These are phyloP conservation scores for Xylariaceae sp. DNA, from an alignment of 2,329 filamentous ascomycete species.

Conservation along the genomic window DNA sequence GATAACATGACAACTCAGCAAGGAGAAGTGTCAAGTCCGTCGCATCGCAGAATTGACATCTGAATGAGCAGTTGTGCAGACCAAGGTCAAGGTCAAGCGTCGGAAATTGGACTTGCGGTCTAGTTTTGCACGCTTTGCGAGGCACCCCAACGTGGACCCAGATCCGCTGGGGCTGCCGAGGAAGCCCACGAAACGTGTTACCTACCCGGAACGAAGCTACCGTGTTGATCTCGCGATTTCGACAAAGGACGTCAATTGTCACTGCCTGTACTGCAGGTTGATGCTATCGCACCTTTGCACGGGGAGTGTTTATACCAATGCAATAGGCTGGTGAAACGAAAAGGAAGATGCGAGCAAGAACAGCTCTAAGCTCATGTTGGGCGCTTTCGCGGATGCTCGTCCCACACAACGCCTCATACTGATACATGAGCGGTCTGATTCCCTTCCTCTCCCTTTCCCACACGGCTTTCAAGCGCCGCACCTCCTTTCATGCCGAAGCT, in stretches of 20 bases:
- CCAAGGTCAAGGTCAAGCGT: slow-evolving; percentile 6
- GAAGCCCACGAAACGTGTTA: slow-evolving; percentile 3
- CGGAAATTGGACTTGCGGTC: slow-evolving; percentile 11
- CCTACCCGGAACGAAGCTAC: slow-evolving; percentile 2
- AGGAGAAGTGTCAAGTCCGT: slow-evolving; percentile 6
- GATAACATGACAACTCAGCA: slow-evolving; percentile 7
- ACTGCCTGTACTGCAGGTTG: background rate
- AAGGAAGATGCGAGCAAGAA: background rate
- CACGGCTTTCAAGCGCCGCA: background rate
- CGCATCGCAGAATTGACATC: slow-evolving; percentile 11
- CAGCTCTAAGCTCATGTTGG: background rate
- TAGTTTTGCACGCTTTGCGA: slow-evolving; percentile 14
- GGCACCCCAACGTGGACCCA: slow-evolving; percentile 2
- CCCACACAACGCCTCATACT: background rate
- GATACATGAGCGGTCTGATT: background rate
- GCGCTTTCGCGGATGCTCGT: slow-evolving; percentile 2
- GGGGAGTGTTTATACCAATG: slow-evolving; percentile 5
- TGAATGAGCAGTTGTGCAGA: slow-evolving; percentile 9
- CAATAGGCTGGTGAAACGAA: slow-evolving; percentile 6
- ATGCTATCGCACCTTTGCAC: slow-evolving; percentile 1
- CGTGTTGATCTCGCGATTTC: slow-evolving; percentile 5
- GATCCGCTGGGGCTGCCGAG: slow-evolving; percentile 3
- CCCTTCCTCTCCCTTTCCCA: background rate
- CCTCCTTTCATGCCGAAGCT: background rate
- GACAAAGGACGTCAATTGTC: background rate